Base-by-base conservation (phyloP, 2,329 filamentous ascomycete genomes). In the Colletotrichum salicis region DNA sequence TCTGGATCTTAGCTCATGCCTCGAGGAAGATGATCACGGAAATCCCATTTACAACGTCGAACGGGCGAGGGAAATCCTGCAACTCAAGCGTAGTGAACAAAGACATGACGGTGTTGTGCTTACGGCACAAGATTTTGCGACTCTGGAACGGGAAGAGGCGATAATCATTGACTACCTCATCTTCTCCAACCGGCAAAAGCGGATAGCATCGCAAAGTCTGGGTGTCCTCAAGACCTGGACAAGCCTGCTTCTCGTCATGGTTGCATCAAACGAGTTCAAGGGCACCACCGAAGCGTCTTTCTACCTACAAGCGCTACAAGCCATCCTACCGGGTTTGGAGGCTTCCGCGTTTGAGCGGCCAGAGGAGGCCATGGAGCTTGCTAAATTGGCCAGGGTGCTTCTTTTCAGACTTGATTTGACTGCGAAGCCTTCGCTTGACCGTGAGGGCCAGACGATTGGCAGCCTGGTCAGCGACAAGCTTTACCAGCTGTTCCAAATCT, bases 401-500 rank as follows among this genome's bases (percentile, higher is more conserved):
- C 86, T 95, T 4, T 93, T 91, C 78, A 90, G 92, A 79, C 84
- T 96, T 76, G 89, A 95, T 80, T 84, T 92, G 82, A 80, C 81
- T 5, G 77, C 80, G 8, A 78, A 76, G 73, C 74, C 75, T 27
- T 78, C 82, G 55, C 76, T 79, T 13, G 85, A 89, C 73, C 83
- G 83, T 65, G 78, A 84, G 58, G 84, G 81, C 72, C 80, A 81
- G 61, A 83, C 84, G 4, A 85, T 89, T 67, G 89, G 92, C 45
- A 94, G 94, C 79, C 87, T 96, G 31, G 91, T 96, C 41, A 93
- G 94, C 78, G 96, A 98, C 79, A 94, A 96, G 78, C 87, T 98
- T 0, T 95, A 95, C 78, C 93, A 97, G 78, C 88, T 98, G 4
- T 98, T 99, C 86, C 93, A 97, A 74, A 90, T 94, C 51, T 95